Base-by-base conservation (phyloP, 2,329 filamentous ascomycete genomes). In the Dactylellina drechsleri region DNA sequence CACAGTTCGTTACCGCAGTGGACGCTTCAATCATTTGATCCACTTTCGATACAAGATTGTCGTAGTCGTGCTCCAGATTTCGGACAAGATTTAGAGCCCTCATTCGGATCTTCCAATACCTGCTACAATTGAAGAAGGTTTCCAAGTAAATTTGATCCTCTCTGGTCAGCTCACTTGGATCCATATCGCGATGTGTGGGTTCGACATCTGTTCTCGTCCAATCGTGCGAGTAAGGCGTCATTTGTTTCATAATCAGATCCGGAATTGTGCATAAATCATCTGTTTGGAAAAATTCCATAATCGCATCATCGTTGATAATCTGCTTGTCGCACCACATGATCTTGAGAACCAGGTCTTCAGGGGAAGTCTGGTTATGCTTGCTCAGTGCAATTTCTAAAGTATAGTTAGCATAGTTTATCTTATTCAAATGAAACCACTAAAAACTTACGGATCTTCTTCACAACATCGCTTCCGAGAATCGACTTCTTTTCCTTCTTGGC, bases 41-140 rank as follows among this genome's bases (percentile, higher is more conserved):
- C 74, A 98, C 88, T 83, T 95, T 96, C 49, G 87, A 85, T 10
- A 91, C 92, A 52, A 98, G 90, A 80, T 98, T 92, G 77, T 97
- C 93, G 80, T 98, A 99, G 78, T 99, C 95, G 3, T 84, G 76
- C 82, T 98, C 94, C 79, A 88, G 97, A 87, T 93, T 79, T 90
- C 89, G 3, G 93, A 97, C 78, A 98, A 76, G 84, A 1, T 90
- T 87, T 78, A 99, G 86, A 43, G 95, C 95, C 78, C 95, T 88
- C 90, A 98, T 98, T 82, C 95, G 90, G 76, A 92, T 92, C 86
- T 97, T 97, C 95, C 95, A 99, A 84, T 99, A 99, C 81, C 97
- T 93, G 78, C 96, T 93, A 77, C 98, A 85, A 82, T 99, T 95
- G 80, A 91, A 98, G 0, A 94, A 92, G 3, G 95, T 98, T 81